phyloP scores from a whole-genome alignment of 495 filamentous ascomycete species.

The Aspergillus olivimuriae region DNA sequence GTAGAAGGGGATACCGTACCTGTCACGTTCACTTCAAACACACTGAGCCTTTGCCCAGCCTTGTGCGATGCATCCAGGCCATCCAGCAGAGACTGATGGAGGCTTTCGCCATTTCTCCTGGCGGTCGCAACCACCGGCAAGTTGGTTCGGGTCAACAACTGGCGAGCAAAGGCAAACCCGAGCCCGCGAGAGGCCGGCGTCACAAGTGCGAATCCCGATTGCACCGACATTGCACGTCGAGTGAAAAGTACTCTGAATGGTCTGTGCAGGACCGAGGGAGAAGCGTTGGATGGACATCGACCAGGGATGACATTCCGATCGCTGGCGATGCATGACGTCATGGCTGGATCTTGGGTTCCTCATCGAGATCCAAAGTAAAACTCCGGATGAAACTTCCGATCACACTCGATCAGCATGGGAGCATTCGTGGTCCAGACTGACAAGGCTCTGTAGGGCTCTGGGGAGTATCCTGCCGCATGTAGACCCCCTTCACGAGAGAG shows the following conservation, averaged over 20 bases:
- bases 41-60: slow-evolving; percentile 43
- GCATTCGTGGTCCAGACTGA: too few relatives aligned
- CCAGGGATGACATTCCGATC: too few relatives aligned
- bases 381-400: too few relatives aligned
- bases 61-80: slow-evolving; percentile 28
- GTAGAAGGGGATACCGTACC: slow-evolving; percentile 26
- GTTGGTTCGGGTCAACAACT: slow-evolving; percentile 57
- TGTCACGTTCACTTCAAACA: slow-evolving; percentile 55
- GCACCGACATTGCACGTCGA: background rate
- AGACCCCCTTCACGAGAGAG: too few relatives aligned
- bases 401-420: background rate
- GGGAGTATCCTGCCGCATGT: too few relatives aligned
- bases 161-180: slow-evolving; percentile 62
- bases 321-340: background rate
- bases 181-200: slow-evolving; percentile 70
- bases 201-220: slow-evolving; percentile 20
- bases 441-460: too few relatives aligned
- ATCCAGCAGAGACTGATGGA: slow-evolving; percentile 47
- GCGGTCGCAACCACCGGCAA: slow-evolving; percentile 69
- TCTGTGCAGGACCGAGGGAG: background rate
- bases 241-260: too few relatives aligned
- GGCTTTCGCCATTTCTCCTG: slow-evolving; percentile 46
- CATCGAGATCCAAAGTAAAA: too few relatives aligned
- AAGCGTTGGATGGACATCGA: too few relatives aligned
- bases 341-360: too few relatives aligned